A percentile compares a stretch with the other conserved stretches of the same genome.
These are phyloP conservation scores for Myochromella boudieri DNA, from an alignment of 768 basidiomycete genomes.

Conservation along the genomic window DNA sequence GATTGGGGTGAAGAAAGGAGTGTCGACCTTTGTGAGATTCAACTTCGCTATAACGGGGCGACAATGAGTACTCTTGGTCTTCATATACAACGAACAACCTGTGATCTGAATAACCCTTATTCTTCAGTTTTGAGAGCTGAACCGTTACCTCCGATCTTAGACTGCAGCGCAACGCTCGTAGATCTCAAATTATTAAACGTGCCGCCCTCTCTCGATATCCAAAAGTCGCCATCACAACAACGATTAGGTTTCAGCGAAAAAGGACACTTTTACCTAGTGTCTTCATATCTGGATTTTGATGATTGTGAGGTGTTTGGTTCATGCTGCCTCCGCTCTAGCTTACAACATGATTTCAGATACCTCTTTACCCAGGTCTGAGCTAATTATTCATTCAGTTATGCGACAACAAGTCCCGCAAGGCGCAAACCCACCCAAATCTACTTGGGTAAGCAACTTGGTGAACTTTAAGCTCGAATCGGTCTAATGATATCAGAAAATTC, in stretches of 20 bases:
- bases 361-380: constrained; percentile 37
- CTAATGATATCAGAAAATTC: constrained; percentile 27
- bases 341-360: constrained; percentile 25
- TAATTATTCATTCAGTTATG: constrained; percentile 34
- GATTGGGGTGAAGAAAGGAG: constrained; percentile 57
- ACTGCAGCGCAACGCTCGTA: constrained; percentile 34
- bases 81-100: no score
- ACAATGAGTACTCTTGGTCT: constrained; percentile 45
- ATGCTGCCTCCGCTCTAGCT: not conserved
- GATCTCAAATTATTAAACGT: constrained; percentile 46
- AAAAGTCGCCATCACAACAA: constrained; percentile 12
- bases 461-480: constrained; percentile 3
- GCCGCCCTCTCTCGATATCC: constrained; percentile 11
- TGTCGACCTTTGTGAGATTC: constrained; percentile 63
- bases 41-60: constrained; percentile 45
- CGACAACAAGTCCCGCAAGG: constrained; percentile 15
- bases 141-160: constrained; percentile 46
- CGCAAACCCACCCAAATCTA: constrained; percentile 18
- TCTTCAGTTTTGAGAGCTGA: constrained; percentile 43
- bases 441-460: constrained; percentile 38
- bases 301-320: constrained; percentile 46
- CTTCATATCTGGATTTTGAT: constrained; percentile 57
- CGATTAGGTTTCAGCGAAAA: constrained; percentile 22
- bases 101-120: no score
- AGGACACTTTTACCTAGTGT: constrained; percentile 45